These are phyloP conservation scores for Trichosporon faecale DNA, from an alignment of 1,284 basidiomycete genomes.

Conservation along the genomic window DNA sequence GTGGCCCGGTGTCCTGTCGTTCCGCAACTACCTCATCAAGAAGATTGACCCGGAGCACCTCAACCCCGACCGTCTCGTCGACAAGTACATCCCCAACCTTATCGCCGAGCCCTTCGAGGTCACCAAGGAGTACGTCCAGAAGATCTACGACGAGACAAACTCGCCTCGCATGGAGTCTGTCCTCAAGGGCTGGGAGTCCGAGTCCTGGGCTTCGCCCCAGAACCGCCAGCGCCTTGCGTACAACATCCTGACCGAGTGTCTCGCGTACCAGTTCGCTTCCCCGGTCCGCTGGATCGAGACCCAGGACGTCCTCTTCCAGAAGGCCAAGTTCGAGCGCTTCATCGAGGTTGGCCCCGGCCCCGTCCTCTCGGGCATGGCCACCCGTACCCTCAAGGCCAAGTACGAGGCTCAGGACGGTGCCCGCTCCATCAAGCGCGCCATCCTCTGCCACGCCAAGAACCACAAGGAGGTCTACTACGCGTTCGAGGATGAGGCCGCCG, in stretches of 20 bases:
- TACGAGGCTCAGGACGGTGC: slow-evolving; percentile 90
- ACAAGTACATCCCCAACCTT: slow-evolving; percentile 96
- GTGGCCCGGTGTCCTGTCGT: slow-evolving; percentile 92
- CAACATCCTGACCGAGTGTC: slow-evolving; percentile 89
- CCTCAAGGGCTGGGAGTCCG: slow-evolving; percentile 87
- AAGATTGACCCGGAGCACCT: slow-evolving; percentile 89
- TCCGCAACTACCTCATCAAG: slow-evolving; percentile 80
- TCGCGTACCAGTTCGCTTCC: slow-evolving; percentile 88
- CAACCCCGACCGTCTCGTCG: slow-evolving; percentile 86
- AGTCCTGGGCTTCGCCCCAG: slow-evolving; percentile 75
- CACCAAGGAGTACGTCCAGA: slow-evolving; percentile 82
- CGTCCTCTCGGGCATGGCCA: slow-evolving; percentile 91
- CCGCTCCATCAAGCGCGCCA: slow-evolving; percentile 70
- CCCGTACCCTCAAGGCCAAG: slow-evolving; percentile 90
- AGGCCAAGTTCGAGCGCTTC: slow-evolving; percentile 88
- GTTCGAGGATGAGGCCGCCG: slow-evolving; percentile 77
- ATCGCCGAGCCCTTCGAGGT: slow-evolving; percentile 93
- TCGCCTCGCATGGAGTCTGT: slow-evolving; percentile 91
- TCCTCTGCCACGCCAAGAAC: slow-evolving; percentile 93
- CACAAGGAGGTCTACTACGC: slow-evolving; percentile 96
- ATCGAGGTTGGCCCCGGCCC: slow-evolving; percentile 96
- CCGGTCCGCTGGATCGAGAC: slow-evolving; percentile 99
- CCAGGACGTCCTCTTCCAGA: slow-evolving; percentile 86
- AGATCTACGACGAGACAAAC: slow-evolving; percentile 91
- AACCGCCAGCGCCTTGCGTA: slow-evolving; percentile 91